Conservation (phyloP, 768 basidiomycete genomes). For the Fomitopsis serialis region DNA sequence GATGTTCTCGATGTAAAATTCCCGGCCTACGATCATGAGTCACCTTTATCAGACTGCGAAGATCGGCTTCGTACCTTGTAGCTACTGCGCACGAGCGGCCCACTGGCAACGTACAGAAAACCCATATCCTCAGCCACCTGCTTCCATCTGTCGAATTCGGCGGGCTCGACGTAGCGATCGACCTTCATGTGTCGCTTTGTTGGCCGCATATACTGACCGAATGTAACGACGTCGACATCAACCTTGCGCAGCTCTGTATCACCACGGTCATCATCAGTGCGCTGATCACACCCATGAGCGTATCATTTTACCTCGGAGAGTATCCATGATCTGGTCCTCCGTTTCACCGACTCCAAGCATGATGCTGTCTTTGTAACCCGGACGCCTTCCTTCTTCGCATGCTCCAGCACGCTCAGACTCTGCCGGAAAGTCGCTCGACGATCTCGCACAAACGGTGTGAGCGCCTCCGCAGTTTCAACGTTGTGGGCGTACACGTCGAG, state of each 20-base stretch:
- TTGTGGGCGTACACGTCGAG: conserved; percentile 99
- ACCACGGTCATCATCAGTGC: not conserved
- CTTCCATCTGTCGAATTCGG: conserved; percentile 92
- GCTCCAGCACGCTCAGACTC: conserved; percentile 74
- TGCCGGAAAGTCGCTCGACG: conserved; percentile 88
- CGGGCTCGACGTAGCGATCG: conserved; percentile 89
- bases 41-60: not conserved
- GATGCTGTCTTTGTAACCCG: conserved; percentile 95
- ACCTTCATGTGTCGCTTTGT: conserved; percentile 99
- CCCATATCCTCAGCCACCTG: conserved; percentile 87
- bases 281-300: not conserved
- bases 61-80: conserved; percentile 68
- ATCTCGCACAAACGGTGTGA: conserved; percentile 94
- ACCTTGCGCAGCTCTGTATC: conserved; percentile 74
- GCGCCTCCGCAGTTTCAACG: conserved; percentile 89
- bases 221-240: conserved; percentile 95
- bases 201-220: conserved; percentile 99
- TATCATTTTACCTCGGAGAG: conserved; percentile 63
- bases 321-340: conserved; percentile 73
- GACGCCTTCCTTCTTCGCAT: conserved; percentile 80
- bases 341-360: conserved; percentile 98
- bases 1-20: conserved; percentile 92
- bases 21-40: conserved; percentile 68
- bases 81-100: conserved; percentile 91
- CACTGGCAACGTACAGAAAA: conserved; percentile 96